These are phyloP conservation scores for Obba rivulosa DNA, from an alignment of 768 basidiomycete genomes.

Conservation along the genomic window DNA sequence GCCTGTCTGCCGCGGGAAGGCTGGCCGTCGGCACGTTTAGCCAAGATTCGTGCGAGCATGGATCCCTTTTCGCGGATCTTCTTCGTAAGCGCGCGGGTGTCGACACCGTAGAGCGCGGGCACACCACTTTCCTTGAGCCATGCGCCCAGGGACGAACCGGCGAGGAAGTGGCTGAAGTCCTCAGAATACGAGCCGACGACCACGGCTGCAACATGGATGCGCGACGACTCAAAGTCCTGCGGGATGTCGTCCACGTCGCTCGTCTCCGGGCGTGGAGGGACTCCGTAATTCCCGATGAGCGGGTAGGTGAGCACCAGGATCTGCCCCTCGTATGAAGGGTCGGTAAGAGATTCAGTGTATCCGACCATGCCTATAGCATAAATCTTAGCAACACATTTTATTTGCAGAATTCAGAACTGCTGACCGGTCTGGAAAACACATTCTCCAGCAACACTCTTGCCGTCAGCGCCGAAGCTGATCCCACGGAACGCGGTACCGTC, in stretches of 20 bases:
- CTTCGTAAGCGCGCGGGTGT: constrained; percentile 96
- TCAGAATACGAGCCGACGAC: constrained; percentile 92
- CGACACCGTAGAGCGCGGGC: constrained; percentile 93
- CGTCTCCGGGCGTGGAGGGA: constrained; percentile 62
- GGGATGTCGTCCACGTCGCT: constrained; percentile 50
- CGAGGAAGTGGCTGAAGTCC: constrained; percentile 93
- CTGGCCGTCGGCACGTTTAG: constrained; percentile 46
- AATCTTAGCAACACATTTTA: no score
- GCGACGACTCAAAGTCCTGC: constrained; percentile 85
- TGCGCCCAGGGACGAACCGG: constrained; percentile 74
- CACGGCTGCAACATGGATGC: constrained; percentile 89
- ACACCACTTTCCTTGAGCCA: constrained; percentile 96
- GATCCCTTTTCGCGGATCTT: constrained; percentile 91
- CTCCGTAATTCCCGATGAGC: constrained; percentile 95
- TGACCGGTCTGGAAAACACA: constrained; percentile 99
- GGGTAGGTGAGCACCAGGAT: constrained; percentile 98
- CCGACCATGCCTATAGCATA: constrained; percentile 87
- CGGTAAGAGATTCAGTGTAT: constrained; percentile 96
- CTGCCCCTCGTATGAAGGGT: constrained; percentile 97
- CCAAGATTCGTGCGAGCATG: constrained; percentile 82
- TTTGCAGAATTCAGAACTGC: constrained; percentile 21
- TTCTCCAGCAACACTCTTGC: constrained; percentile 91
- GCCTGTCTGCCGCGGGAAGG: constrained; percentile 17
- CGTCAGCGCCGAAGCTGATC: constrained; percentile 88
- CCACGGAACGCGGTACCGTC: constrained; percentile 89